Base-by-base conservation (phyloP, 495 filamentous ascomycete species). In the Clavariopsis aquatica region DNA sequence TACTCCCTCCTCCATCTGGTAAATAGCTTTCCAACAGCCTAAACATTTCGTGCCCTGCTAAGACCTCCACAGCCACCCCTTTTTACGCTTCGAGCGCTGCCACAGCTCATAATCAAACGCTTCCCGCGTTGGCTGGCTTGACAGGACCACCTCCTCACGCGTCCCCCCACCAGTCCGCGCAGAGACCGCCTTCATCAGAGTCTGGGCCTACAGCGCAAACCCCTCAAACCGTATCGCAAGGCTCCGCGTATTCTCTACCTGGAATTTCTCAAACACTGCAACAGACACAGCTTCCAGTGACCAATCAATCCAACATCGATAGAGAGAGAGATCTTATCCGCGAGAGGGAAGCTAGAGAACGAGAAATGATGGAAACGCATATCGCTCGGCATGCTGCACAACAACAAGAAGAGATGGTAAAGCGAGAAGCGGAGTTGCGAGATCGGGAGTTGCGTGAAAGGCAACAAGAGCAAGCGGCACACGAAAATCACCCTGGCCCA, bases 401-500 rank as follows among this genome's bases (percentile, higher is more conserved):
- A 36, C 76, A 85, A 66, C 76, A 85, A 66, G 84, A 88, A 75
- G 84, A 88, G 60, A 78, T 83, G 72, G 80, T 75, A 15, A 81
- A 82, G 59, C 77, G 84, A 52, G 82, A 84, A 41, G 84, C 87
- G 64, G 88, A 93, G 69, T 83, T 85, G 49, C 83, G 83, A 57
- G 87, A 92, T 73, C 85, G 86, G 59, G 86, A 88, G 60, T 79
- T 83, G 46, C 76, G 78, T 10, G 83, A 87, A 57, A 63, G 74
- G 34, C 74, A 75, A 46, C 71, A 80, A n/a, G 82, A 86, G 49
- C 77, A 78, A 41, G 78, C 81, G 47, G 85, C 89, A 15, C 90
- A 92, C 64, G 90, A 95, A 73, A 92, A 89, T 74, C 91, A 90
- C 66, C 85, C 89, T 13, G 89, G 87, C 34, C 88, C 91, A 0